phyloP scores from a whole-genome alignment of 1,284 basidiomycete species.

The Calocybe gambosa region DNA sequence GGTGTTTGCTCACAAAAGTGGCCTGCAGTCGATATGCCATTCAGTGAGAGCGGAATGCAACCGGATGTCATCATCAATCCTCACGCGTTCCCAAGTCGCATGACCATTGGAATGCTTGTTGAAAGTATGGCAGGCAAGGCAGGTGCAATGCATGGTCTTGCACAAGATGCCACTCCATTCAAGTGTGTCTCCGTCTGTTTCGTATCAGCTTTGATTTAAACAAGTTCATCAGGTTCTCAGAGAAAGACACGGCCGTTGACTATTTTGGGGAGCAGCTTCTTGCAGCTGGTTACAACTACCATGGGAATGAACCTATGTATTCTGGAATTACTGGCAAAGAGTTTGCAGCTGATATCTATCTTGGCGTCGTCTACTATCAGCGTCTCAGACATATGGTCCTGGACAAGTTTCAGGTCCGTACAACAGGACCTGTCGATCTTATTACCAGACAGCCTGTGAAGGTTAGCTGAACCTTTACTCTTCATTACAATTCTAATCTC shows the following conservation, averaged over 20 bases:
- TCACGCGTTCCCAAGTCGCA: conserved; percentile 98
- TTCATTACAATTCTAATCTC: not conserved
- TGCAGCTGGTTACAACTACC: conserved; percentile 96
- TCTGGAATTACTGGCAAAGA: conserved; percentile 98
- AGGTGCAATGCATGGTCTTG: conserved; percentile 96
- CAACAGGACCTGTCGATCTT: conserved; percentile 94
- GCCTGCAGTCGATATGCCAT: conserved; percentile 98
- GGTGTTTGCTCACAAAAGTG: conserved; percentile 99
- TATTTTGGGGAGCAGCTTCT: conserved; percentile 96
- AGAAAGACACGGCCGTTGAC: conserved; percentile 92
- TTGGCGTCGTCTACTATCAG: conserved; percentile 98
- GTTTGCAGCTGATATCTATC: conserved; percentile 97
- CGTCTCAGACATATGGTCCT: conserved; percentile 98
- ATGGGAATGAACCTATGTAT: conserved; percentile 99
- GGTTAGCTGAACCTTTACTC: conserved; percentile 37
- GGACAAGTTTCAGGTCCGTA: conserved; percentile 99
- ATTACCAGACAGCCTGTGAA: conserved; percentile 97
- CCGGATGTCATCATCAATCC: conserved; percentile 99
- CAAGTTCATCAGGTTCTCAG: conserved; percentile 67
- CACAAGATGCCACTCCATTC: conserved; percentile 98
- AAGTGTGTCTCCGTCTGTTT: conserved; percentile 49
- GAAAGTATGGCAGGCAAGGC: conserved; percentile 99
- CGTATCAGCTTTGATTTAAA: conserved; percentile 16
- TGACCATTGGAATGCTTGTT: conserved; percentile 99
- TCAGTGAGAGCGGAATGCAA: conserved; percentile 97